Conservation (phyloP, 257 asterid genomes). For the Salvia miltiorrhiza region DNA sequence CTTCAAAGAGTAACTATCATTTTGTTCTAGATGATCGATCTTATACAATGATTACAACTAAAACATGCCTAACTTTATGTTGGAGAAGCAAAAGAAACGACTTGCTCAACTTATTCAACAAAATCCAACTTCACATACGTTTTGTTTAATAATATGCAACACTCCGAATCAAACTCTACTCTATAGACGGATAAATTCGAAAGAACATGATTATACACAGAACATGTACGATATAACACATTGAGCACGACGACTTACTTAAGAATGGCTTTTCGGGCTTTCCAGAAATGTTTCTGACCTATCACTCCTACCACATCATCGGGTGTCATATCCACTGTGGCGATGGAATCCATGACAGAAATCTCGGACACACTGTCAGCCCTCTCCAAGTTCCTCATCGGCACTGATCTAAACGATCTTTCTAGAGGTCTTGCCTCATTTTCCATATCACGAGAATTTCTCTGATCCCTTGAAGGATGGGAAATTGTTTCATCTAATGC, state of each 20-base stretch:
- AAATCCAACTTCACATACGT: neutral
- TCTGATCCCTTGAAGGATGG: slow-evolving; percentile 31
- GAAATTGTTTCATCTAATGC: slow-evolving; percentile 8
- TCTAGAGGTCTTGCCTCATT: slow-evolving; percentile 38
- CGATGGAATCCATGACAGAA: slow-evolving; percentile 58
- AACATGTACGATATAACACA: neutral
- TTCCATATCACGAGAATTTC: slow-evolving; percentile 20
- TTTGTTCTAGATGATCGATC: no score
- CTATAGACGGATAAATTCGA: neutral
- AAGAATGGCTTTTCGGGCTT: slow-evolving; percentile 81
- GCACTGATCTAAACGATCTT: slow-evolving; percentile 26
- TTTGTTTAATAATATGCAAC: neutral
- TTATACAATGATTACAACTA: neutral
- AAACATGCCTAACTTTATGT: neutral
- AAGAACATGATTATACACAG: neutral
- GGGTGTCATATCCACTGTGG: slow-evolving; percentile 51
- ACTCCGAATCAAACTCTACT: neutral
- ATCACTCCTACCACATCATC: slow-evolving; percentile 84
- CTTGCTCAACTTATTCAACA: neutral
- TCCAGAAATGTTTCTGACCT: slow-evolving; percentile 87
- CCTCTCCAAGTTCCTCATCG: slow-evolving; percentile 36
- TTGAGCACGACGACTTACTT: slow-evolving; percentile 53
- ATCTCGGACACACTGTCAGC: slow-evolving; percentile 55
- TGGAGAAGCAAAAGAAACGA: neutral
- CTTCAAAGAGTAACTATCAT: no score